Percentiles rank a stretch among this genome's conserved stretches.
These are phyloP conservation scores for Rehmannia glutinosa DNA, from an alignment of 257 asterid species.

Conservation along the genomic window DNA sequence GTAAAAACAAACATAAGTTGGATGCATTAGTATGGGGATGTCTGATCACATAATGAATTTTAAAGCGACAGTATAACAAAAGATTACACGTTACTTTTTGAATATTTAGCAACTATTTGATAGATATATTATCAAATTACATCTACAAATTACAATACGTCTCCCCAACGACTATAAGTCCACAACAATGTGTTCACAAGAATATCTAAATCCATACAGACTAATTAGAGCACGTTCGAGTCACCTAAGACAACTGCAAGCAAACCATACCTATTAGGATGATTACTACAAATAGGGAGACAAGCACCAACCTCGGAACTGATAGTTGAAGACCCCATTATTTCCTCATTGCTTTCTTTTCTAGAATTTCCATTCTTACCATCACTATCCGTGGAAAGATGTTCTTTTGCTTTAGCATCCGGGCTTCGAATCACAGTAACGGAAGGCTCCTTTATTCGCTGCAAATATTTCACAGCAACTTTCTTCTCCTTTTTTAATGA, in stretches of 20 bases:
- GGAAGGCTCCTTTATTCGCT: conserved; percentile 28
- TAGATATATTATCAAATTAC: background rate
- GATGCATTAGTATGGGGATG: background rate
- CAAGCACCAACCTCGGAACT: conserved; percentile 33
- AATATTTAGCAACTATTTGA: background rate
- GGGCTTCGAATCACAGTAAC: conserved; percentile 19
- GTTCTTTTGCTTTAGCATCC: conserved; percentile 25
- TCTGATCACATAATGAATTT: no score
- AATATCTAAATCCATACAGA: background rate
- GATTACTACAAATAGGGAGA: background rate
- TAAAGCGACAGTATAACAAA: background rate
- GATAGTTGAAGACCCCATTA: conserved; percentile 22
- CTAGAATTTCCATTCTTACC: conserved; percentile 16
- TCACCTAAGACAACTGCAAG: background rate
- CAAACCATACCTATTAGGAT: conserved; percentile 14
- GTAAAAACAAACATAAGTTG: conserved; percentile 12
- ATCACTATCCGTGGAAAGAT: conserved; percentile 12
- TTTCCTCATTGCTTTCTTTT: conserved; percentile 18
- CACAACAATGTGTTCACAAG: no score
- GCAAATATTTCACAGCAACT: conserved; percentile 21
- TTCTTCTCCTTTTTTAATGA: conserved; percentile 43
- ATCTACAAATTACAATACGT: no score
- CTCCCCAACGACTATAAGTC: no score
- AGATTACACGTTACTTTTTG: background rate
- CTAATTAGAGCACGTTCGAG: background rate